Percentiles rank a stretch among this genome's conserved stretches.
Conservation (phyloP, 352 stramenopile species). For the Globisporangium carolinianum region DNA sequence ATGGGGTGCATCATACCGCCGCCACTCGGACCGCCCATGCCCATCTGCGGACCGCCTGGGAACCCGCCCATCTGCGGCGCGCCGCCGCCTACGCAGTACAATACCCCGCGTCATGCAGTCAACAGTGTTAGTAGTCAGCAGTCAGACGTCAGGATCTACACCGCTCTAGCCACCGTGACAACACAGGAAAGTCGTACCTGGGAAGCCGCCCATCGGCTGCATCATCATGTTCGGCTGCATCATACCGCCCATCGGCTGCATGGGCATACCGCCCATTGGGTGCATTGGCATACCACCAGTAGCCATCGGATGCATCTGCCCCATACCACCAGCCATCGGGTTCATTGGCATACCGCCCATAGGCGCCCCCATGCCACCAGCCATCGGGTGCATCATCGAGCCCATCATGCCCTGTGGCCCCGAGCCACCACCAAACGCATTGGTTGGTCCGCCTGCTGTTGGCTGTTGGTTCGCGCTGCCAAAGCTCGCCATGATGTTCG, state of each 20-base stretch:
- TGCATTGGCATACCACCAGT: background rate
- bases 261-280: slow-evolving; percentile 22
- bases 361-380: slow-evolving; percentile 30
- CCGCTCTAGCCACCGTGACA: too few species aligned
- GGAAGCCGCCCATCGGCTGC: too few species aligned
- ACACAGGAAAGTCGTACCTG: too few species aligned
- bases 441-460: slow-evolving; percentile 8
- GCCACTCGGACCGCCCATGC: slow-evolving; percentile 24
- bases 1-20: slow-evolving; percentile 55
- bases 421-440: slow-evolving; percentile 4
- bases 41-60: slow-evolving; percentile 31
- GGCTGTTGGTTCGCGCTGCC: slow-evolving; percentile 18
- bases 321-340: slow-evolving; percentile 21
- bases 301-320: slow-evolving; percentile 8
- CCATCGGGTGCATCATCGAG: slow-evolving; percentile 15
- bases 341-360: slow-evolving; percentile 35
- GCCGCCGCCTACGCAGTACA: slow-evolving; percentile 13
- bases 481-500: slow-evolving; percentile 87
- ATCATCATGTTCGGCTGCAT: too few species aligned
- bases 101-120: background rate
- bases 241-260: slow-evolving; percentile 6
- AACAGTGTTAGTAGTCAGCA: background rate
- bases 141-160: too few species aligned
- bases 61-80: slow-evolving; percentile 40
- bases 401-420: slow-evolving; percentile 28